Percentiles rank a stretch among this genome's conserved stretches.
Conservation (phyloP, 208 protist genomes). For the Borovskyia barvae region DNA sequence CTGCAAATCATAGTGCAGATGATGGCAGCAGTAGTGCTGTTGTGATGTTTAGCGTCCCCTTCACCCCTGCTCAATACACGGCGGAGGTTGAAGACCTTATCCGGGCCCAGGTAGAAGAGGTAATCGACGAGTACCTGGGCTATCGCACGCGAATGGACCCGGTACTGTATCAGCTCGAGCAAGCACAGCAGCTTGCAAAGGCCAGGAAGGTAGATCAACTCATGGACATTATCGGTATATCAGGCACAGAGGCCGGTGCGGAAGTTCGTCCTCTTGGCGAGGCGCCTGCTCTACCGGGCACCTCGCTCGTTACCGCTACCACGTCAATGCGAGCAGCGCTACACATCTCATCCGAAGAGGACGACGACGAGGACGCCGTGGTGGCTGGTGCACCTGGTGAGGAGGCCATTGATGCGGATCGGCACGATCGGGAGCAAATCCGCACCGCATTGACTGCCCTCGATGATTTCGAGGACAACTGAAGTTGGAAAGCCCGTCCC, state of each 20-base stretch:
- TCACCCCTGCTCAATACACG: constrained; percentile 54
- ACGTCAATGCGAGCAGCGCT: constrained; percentile 2
- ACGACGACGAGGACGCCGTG: constrained; percentile 22
- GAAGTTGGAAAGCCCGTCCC: too few species aligned
- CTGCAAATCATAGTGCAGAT: constrained; percentile 3
- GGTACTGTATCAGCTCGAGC: constrained; percentile 52
- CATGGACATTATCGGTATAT: constrained; percentile 47
- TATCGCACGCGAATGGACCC: constrained; percentile 74
- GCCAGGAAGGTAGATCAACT: constrained; percentile 47
- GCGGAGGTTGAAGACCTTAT: constrained; percentile 60
- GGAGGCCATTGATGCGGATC: constrained; percentile 27
- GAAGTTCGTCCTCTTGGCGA: constrained; percentile 7
- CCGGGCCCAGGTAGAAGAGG: constrained; percentile 65
- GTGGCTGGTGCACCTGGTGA: not conserved
- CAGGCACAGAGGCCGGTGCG: constrained; percentile 5
- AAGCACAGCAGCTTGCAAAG: constrained; percentile 39
- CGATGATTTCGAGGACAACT: constrained; percentile 88
- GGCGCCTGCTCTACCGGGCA: not conserved
- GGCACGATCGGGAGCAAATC: constrained; percentile 54
- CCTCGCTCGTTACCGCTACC: not conserved
- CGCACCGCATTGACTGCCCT: constrained; percentile 71
- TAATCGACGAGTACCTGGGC: constrained; percentile 62
- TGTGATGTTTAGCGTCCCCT: constrained; percentile 46
- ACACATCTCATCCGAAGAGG: constrained; percentile 26
- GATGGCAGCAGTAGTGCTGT: not conserved